These are phyloP conservation scores for Agaricus blazei DNA, from an alignment of 768 basidiomycete genomes.

Conservation along the genomic window DNA sequence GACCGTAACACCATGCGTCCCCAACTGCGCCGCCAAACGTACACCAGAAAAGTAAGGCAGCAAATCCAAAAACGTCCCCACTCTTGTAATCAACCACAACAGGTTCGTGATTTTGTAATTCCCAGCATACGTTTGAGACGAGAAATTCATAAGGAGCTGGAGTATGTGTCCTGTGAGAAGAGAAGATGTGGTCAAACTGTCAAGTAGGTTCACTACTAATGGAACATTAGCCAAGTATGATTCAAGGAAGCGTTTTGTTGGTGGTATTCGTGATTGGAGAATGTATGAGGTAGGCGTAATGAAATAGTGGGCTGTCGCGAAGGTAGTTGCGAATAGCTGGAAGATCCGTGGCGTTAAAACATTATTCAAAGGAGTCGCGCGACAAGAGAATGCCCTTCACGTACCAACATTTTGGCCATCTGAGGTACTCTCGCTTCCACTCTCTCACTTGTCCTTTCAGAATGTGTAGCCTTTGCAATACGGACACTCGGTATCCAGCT, in stretches of 20 bases:
- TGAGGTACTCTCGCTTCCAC: conserved; percentile 11
- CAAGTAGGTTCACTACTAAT: background rate
- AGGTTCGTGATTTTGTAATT: conserved; percentile 10
- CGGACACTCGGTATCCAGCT: conserved; percentile 16
- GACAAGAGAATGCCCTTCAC: background rate
- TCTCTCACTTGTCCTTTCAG: conserved; percentile 24
- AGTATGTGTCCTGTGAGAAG: conserved; percentile 11
- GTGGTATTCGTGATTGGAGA: conserved; percentile 7
- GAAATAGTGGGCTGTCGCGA: background rate
- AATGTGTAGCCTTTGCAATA: conserved; percentile 19
- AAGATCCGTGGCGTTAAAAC: background rate
- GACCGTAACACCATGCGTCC: background rate
- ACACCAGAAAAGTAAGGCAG: background rate
- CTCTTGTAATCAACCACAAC: background rate
- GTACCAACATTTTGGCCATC: background rate
- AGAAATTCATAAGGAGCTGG: conserved; percentile 20
- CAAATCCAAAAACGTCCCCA: background rate
- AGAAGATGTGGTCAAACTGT: conserved; percentile 6
- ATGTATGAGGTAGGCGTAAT: background rate
- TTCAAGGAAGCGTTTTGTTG: background rate
- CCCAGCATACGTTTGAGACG: conserved; percentile 19
- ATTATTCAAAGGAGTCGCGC: background rate
- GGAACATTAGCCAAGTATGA: background rate
- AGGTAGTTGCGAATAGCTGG: background rate
- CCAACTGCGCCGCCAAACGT: background rate